Conservation (phyloP, 768 basidiomycete species). For the Rhizopogon rudus region DNA sequence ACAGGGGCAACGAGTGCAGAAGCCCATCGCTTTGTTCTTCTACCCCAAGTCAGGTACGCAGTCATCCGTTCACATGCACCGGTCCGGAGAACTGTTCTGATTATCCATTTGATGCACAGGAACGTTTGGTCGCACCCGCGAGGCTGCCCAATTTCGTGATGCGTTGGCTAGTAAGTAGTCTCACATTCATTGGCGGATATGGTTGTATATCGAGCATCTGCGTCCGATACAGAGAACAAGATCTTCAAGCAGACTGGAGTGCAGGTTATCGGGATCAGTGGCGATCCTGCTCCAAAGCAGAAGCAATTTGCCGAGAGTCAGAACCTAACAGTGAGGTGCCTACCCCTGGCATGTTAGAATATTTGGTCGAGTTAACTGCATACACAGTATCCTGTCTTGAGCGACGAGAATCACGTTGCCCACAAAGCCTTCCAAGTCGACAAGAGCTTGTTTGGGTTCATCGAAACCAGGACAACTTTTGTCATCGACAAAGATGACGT, state of each 20-base stretch:
- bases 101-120: constrained; percentile 32
- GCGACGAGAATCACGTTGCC: constrained; percentile 59
- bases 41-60: constrained; percentile 63
- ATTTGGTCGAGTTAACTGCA: not conserved
- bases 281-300: constrained; percentile 69
- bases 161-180: constrained; percentile 53
- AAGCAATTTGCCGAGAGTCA: constrained; percentile 70
- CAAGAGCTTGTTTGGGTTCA: constrained; percentile 62
- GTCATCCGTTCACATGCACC: constrained; percentile 5
- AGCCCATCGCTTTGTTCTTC: constrained; percentile 74
- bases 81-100: not conserved
- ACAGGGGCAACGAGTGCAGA: constrained; percentile 27
- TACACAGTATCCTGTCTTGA: constrained; percentile 70
- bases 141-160: constrained; percentile 81
- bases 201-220: not conserved
- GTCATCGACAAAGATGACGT: constrained; percentile 70
- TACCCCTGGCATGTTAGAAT: not conserved
- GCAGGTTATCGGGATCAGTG: constrained; percentile 68
- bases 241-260: constrained; percentile 61
- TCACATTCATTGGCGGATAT: not conserved
- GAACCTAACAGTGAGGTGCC: constrained; percentile 50
- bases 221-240: constrained; percentile 48
- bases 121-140: constrained; percentile 73
- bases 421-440: constrained; percentile 64
- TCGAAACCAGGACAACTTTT: constrained; percentile 65